Evolutionary conservation across 2,329 filamentous ascomycete species (phyloP), one percentile per base, ranked within the genome.

Genomic region (Verticillium dahliae): DNA sequence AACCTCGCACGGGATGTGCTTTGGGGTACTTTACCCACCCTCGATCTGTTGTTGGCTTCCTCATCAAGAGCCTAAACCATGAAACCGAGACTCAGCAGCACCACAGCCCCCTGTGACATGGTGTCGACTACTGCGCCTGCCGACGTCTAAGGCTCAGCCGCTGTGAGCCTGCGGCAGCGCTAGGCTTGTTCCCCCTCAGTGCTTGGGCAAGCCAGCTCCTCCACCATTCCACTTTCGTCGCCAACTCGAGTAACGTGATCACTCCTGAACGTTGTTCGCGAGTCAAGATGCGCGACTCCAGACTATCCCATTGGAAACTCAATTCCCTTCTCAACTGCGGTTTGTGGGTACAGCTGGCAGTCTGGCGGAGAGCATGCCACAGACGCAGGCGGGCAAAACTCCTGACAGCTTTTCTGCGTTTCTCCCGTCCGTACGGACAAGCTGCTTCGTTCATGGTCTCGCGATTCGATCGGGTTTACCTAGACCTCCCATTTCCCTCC

Each of bases 321-420:
- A 59, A 31, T 65, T 62, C 63, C 60, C 69, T 66, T 63, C 64
- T 71, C 67, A 33, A 31, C 27, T 31, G 27, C 27, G 27, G 27
- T 67, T 70, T 67, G 63, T 63, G 39, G 39, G 3, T 18, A n/a
- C 27, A 31, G 27, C 27, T 45, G 9, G 7, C 15, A 45, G 39
- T 3, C 7, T 22, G 13, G 39, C 15, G 5, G 39, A n/a, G 13
- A n/a, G 15, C 15, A 6, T 9, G 15, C 6, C 13, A 45, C 15
- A 45, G 39, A 45, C 4, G 15, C 38, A 22, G 39, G 6, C 15
- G 18, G 39, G 13, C 15, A 6, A n/a, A 45, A n/a, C 7, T 18
- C 27, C 27, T 31, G 27, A 31, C 27, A 31, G 27, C 27, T 4
- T 31, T 31, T 31, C 27, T 31, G 27, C 27, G 27, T 31, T 31